phyloP scores from a whole-genome alignment of 2,329 filamentous ascomycete species.

The Colletotrichum destructivum region DNA sequence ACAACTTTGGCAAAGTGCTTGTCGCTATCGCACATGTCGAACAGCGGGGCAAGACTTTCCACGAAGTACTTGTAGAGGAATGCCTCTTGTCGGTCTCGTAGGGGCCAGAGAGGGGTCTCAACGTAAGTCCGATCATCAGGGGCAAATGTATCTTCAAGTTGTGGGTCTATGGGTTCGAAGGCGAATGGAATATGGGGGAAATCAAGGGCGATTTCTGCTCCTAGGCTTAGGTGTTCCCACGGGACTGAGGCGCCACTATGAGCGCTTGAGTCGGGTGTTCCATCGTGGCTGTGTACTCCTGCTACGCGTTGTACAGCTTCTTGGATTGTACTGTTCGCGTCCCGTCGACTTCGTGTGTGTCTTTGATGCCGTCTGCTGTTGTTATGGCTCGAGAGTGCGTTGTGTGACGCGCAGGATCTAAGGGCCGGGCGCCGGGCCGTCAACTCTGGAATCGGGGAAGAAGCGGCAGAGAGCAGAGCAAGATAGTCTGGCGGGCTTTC shows the following conservation, averaged over 20 bases:
- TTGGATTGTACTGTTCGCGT: not conserved
- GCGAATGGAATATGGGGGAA: conserved; percentile 16
- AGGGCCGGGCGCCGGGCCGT: not conserved
- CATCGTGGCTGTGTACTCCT: conserved; percentile 4
- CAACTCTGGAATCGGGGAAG: conserved; percentile 11
- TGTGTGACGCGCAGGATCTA: not conserved
- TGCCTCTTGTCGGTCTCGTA: conserved; percentile 46
- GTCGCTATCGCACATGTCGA: conserved; percentile 49
- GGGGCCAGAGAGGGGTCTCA: conserved; percentile 37
- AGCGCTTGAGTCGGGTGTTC: conserved; percentile 13
- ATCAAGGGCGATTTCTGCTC: conserved; percentile 6
- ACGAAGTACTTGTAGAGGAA: conserved; percentile 49
- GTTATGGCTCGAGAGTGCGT: not conserved
- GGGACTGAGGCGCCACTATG: conserved; percentile 6
- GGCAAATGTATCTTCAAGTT: conserved; percentile 11
- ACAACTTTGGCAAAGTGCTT: conserved; percentile 50
- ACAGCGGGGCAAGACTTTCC: conserved; percentile 47
- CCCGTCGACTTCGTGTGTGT: conserved; percentile 4
- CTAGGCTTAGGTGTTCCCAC: conserved; percentile 19
- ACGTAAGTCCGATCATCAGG: conserved; percentile 29
- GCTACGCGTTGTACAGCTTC: conserved; percentile 9
- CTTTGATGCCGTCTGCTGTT: not conserved
- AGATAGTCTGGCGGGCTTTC: conserved; percentile 21
- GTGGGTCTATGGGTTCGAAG: conserved; percentile 29
- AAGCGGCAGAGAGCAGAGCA: conserved; percentile 19